Conservation (phyloP, 805 yeast genomes). For the Candida easanensis region DNA sequence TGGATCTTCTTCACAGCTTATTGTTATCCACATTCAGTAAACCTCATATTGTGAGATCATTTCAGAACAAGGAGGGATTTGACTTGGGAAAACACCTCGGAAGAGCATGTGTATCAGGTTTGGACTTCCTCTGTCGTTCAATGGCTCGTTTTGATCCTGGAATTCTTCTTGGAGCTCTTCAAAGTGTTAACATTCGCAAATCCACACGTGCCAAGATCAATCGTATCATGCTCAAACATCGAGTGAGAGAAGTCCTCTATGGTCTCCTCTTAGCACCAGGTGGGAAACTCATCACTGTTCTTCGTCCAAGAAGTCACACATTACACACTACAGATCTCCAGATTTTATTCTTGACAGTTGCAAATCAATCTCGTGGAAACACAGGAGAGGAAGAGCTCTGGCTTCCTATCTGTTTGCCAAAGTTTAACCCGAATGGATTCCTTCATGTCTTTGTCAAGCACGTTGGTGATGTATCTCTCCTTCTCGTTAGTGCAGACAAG, state of each 20-base stretch:
- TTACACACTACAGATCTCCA: slow-evolving; percentile 81
- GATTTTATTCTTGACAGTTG: slow-evolving; percentile 67
- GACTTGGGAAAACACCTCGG: slow-evolving; percentile 77
- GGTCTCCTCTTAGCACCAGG: slow-evolving; percentile 67
- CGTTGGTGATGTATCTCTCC: slow-evolving; percentile 42
- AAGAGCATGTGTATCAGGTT: slow-evolving; percentile 67
- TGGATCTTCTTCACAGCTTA: slow-evolving; percentile 72
- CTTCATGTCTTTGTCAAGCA: slow-evolving; percentile 76
- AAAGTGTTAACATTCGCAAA: slow-evolving; percentile 57
- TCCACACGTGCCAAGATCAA: slow-evolving; percentile 57
- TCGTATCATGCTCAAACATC: slow-evolving; percentile 45
- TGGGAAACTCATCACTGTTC: slow-evolving; percentile 62
- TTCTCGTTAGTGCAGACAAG: slow-evolving; percentile 55
- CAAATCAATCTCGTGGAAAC: slow-evolving; percentile 36
- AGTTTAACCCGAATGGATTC: slow-evolving; percentile 86
- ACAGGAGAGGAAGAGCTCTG: slow-evolving; percentile 69
- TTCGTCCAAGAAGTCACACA: slow-evolving; percentile 76
- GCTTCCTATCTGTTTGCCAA: slow-evolving; percentile 91
- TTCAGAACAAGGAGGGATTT: slow-evolving; percentile 69
- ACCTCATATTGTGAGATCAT: slow-evolving; percentile 68
- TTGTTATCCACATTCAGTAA: slow-evolving; percentile 80
- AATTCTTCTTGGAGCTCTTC: slow-evolving; percentile 61
- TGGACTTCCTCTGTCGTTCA: slow-evolving; percentile 59
- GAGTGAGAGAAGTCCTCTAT: slow-evolving; percentile 61
- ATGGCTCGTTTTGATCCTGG: slow-evolving; percentile 56